Conservation (phyloP, 2,329 filamentous ascomycete genomes). For the Aureobasidium sp. region DNA sequence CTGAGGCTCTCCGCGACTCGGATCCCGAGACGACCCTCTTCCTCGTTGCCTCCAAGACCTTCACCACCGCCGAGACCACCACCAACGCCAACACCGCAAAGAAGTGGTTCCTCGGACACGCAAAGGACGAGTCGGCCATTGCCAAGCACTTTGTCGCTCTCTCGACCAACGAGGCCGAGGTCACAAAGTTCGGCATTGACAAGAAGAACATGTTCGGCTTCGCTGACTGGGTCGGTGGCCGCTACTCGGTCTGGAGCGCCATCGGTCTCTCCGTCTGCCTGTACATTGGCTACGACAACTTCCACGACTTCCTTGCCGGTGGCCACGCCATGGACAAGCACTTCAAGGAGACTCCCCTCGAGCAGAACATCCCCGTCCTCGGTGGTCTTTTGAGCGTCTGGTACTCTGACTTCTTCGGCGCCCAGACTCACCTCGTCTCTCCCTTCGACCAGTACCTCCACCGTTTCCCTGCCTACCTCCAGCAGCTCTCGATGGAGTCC, state of each 20-base stretch:
- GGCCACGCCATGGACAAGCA: conserved; percentile 98
- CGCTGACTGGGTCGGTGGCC: conserved; percentile 95
- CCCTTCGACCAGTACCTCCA: conserved; percentile 99
- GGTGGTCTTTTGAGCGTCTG: conserved; percentile 92
- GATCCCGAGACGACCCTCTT: conserved; percentile 98
- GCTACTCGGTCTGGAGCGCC: conserved; percentile 98
- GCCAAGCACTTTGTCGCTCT: conserved; percentile 98
- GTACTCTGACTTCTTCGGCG: conserved; percentile 98
- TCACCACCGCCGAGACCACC: conserved; percentile 94
- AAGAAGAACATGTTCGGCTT: conserved; percentile 99
- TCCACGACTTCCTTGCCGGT: conserved; percentile 89
- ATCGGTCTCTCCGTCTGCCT: conserved; percentile 91
- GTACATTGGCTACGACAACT: conserved; percentile 96
- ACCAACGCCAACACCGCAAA: conserved; percentile 98
- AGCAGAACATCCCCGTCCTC: conserved; percentile 90
- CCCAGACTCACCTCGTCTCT: conserved; percentile 93
- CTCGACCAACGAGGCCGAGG: conserved; percentile 90
- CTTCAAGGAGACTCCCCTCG: conserved; percentile 83
- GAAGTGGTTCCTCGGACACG: conserved; percentile 85
- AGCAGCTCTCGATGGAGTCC: conserved; percentile 99
- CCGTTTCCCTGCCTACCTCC: conserved; percentile 97
- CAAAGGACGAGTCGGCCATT: conserved; percentile 67
- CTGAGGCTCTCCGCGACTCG: conserved; percentile 80
- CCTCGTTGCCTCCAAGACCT: conserved; percentile 97
- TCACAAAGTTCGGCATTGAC: conserved; percentile 98